Conservation (phyloP, 208 protist species). For the Lotmaria passim region DNA sequence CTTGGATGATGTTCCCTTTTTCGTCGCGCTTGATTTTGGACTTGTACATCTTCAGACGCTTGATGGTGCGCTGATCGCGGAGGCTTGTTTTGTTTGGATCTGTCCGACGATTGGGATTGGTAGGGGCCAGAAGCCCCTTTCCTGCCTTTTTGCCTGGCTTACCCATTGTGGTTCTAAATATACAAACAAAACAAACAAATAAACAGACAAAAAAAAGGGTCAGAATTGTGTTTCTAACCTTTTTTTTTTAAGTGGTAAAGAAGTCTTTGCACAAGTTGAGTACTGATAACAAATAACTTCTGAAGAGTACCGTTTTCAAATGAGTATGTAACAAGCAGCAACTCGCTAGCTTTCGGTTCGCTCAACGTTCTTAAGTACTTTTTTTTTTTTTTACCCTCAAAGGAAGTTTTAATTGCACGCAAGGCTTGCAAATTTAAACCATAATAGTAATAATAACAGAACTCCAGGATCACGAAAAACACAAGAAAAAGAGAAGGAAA, state of each 20-base stretch:
- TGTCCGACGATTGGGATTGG: constrained; percentile 79
- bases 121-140: constrained; percentile 86
- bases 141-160: constrained; percentile 92
- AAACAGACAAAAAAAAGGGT: not conserved
- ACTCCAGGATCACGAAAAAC: too few relatives aligned
- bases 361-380: too few relatives aligned
- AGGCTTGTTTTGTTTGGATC: constrained; percentile 86
- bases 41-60: constrained; percentile 91
- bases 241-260: too few relatives aligned
- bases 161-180: constrained; percentile 61
- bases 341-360: too few relatives aligned
- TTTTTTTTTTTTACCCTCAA: too few relatives aligned
- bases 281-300: constrained; percentile 2
- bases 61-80: constrained; percentile 85
- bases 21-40: constrained; percentile 90
- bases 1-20: constrained; percentile 92
- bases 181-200: constrained; percentile 1
- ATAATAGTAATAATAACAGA: too few relatives aligned
- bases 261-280: too few relatives aligned
- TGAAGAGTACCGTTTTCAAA: not conserved
- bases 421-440: too few relatives aligned
- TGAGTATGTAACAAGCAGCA: not conserved
- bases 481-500: too few relatives aligned
- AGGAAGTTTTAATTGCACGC: too few relatives aligned
- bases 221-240: not conserved